phyloP scores from a whole-genome alignment of 805 yeast genomes.

The Pichia thaimueangensis region DNA sequence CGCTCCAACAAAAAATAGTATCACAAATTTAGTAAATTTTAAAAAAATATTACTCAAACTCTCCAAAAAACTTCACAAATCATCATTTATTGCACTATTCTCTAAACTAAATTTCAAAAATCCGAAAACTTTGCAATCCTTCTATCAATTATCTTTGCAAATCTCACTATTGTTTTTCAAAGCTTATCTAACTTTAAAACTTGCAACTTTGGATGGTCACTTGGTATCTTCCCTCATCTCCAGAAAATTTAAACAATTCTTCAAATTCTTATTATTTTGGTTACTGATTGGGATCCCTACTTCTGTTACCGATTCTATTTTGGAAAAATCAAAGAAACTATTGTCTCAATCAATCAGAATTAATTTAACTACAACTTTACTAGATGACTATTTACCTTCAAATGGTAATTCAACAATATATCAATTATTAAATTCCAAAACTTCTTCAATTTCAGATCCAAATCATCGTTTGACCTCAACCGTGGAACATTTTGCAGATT shows the following conservation, averaged over 20 bases:
- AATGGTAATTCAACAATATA: conserved; percentile 65
- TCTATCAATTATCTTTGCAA: conserved; percentile 40
- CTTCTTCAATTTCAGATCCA: conserved; percentile 51
- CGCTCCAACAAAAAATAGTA: background rate
- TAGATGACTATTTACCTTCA: conserved; percentile 68
- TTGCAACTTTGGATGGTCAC: conserved; percentile 81
- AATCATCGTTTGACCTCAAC: conserved; percentile 82
- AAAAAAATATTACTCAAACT: background rate
- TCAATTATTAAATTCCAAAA: conserved; percentile 48
- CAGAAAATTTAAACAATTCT: conserved; percentile 58
- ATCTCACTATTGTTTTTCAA: conserved; percentile 54
- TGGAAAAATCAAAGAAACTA: conserved; percentile 53
- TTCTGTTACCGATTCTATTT: conserved; percentile 65
- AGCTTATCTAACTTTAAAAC: conserved; percentile 70
- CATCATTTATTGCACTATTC: conserved; percentile 16
- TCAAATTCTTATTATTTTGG: conserved; percentile 65
- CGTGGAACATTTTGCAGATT: conserved; percentile 62
- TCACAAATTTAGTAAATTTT: background rate
- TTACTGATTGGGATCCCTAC: conserved; percentile 84
- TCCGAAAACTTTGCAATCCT: conserved; percentile 11
- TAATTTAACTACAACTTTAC: conserved; percentile 56
- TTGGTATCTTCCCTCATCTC: conserved; percentile 76
- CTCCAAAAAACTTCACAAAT: conserved; percentile 10
- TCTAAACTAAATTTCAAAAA: conserved; percentile 15
- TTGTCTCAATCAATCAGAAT: conserved; percentile 54